Conservation (phyloP, 768 basidiomycete species). For the Leucocoprinus birnbaumii region DNA sequence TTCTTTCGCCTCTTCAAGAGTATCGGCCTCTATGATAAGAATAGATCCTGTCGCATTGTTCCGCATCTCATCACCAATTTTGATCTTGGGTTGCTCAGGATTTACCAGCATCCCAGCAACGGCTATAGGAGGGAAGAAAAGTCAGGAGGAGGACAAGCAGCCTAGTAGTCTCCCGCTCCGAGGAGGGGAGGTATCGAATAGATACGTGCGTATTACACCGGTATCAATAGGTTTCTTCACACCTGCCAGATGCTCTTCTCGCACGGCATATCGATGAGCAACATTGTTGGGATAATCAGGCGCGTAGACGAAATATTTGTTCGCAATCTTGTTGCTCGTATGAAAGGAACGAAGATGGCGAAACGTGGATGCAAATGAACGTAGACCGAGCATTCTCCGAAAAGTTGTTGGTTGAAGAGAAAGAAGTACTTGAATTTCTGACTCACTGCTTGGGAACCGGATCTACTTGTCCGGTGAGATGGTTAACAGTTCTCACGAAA, state of each 20-base stretch:
- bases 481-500: neutral
- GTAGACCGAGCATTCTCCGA: too few species aligned
- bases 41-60: constrained; percentile 49
- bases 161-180: neutral
- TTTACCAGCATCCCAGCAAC: constrained; percentile 48
- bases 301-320: constrained; percentile 51
- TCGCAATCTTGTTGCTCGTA: constrained; percentile 6
- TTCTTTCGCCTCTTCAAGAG: constrained; percentile 36
- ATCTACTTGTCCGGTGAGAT: neutral
- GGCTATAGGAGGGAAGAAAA: constrained; percentile 24
- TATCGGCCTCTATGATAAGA: constrained; percentile 49
- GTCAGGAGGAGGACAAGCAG: neutral
- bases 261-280: constrained; percentile 41
- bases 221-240: constrained; percentile 33
- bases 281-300: constrained; percentile 44
- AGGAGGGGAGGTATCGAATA: neutral
- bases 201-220: constrained; percentile 39
- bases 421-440: too few species aligned
- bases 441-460: too few species aligned
- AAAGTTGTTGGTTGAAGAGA: neutral
- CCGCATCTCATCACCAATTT: constrained; percentile 26
- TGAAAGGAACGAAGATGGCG: neutral
- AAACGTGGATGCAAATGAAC: neutral
- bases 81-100: constrained; percentile 31
- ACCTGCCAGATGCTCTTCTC: constrained; percentile 39